phyloP scores from a whole-genome alignment of 2,329 filamentous ascomycete genomes.

The Fusarium nygamai region DNA sequence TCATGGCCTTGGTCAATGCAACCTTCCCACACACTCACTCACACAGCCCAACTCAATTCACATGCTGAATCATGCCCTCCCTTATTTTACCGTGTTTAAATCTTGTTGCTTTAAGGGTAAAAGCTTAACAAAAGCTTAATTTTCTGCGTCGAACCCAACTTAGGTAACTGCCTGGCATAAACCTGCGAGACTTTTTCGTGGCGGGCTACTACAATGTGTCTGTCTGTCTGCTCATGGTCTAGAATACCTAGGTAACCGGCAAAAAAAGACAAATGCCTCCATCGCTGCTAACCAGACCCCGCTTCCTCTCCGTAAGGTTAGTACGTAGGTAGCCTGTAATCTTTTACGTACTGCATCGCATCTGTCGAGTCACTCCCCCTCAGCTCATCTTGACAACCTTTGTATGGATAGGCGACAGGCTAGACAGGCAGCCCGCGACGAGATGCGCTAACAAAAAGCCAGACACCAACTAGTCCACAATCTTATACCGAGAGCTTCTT shows the following conservation, averaged over 20 bases:
- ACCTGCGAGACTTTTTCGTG: not conserved
- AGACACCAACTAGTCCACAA: not conserved
- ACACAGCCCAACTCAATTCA: slow-evolving; percentile 4
- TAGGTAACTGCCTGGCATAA: not conserved
- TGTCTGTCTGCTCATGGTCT: not conserved
- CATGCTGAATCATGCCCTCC: slow-evolving; percentile 1
- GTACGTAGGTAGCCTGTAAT: not conserved
- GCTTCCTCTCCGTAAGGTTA: not conserved
- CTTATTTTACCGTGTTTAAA: not conserved
- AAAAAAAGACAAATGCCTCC: slow-evolving; percentile 3
- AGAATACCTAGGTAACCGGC: not conserved
- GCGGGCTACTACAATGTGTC: not conserved
- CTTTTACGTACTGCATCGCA: slow-evolving; percentile 17
- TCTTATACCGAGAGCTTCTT: not conserved
- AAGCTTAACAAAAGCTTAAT: slow-evolving; percentile 22
- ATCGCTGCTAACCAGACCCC: slow-evolving; percentile 1
- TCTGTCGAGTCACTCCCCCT: not conserved
- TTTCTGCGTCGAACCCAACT: not conserved
- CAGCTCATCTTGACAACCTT: slow-evolving; percentile 8
- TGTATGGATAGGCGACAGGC: not conserved
- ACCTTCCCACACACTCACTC: not conserved
- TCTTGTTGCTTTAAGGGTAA: not conserved
- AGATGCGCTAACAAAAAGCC: not conserved
- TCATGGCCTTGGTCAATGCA: not conserved
- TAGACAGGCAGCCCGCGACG: not conserved